Conservation (phyloP, 805 yeast species). For the Wilhelminamyces savonicus region DNA sequence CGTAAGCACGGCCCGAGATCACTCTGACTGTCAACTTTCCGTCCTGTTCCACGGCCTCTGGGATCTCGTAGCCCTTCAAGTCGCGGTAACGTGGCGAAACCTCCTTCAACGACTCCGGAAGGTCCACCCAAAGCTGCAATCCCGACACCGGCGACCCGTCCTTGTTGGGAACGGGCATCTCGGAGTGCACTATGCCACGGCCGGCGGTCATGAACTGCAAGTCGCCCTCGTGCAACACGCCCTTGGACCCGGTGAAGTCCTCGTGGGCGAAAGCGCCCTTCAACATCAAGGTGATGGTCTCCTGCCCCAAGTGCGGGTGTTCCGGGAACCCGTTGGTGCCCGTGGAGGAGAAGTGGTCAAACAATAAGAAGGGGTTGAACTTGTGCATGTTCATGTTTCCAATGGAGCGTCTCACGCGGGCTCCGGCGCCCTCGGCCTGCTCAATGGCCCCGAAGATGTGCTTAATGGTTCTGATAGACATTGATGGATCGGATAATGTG, state of each 20-base stretch:
- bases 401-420: slow-evolving; percentile 73
- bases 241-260: slow-evolving; percentile 82
- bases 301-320: slow-evolving; percentile 81
- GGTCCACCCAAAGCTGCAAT: slow-evolving; percentile 82
- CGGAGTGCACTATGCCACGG: slow-evolving; percentile 77
- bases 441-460: slow-evolving; percentile 46
- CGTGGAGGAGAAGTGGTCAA: slow-evolving; percentile 11
- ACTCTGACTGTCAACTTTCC: slow-evolving; percentile 59
- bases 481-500: no score
- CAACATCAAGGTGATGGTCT: slow-evolving; percentile 65
- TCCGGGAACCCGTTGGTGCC: slow-evolving; percentile 50
- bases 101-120: slow-evolving; percentile 12
- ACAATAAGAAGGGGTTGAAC: slow-evolving; percentile 9
- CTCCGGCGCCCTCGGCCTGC: slow-evolving; percentile 86
- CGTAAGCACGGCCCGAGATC: slow-evolving; percentile 72
- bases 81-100: slow-evolving; percentile 75
- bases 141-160: slow-evolving; percentile 34
- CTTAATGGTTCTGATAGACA: slow-evolving; percentile 21
- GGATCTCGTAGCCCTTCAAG: slow-evolving; percentile 63
- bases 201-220: slow-evolving; percentile 95
- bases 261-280: slow-evolving; percentile 72
- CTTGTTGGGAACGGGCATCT: slow-evolving; percentile 64
- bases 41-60: slow-evolving; percentile 59
- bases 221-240: slow-evolving; percentile 74
- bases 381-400: slow-evolving; percentile 61